A percentile compares a stretch with the other conserved stretches of the same genome.
Evolutionary conservation across 352 stramenopile species (phyloP).

Genomic region (Globisporangium mamillatum): DNA sequence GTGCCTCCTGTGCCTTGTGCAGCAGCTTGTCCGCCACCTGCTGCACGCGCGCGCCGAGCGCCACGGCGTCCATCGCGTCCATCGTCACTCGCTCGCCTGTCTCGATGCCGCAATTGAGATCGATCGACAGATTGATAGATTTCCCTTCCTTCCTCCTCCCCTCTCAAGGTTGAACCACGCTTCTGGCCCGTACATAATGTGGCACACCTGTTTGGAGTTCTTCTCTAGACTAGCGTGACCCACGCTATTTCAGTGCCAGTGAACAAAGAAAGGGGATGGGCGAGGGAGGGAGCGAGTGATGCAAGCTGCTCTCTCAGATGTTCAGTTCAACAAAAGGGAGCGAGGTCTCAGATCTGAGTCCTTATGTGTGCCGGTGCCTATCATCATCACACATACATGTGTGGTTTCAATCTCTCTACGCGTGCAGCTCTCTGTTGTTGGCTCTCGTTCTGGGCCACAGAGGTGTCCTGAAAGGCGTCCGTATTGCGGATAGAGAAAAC

Average conservation of each 20-base stretch:
- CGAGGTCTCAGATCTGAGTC: neutral
- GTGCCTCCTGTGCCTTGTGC: slow-evolving; percentile 63
- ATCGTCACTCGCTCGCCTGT: slow-evolving; percentile 2
- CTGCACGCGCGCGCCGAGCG: slow-evolving; percentile 60
- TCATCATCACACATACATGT: neutral
- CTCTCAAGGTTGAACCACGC: neutral
- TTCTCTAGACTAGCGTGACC: too few species aligned
- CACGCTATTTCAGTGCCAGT: too few species aligned
- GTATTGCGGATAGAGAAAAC: neutral
- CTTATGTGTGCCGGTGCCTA: neutral
- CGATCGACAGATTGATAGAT: neutral
- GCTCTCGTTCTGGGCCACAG: neutral
- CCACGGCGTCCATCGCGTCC: slow-evolving; percentile 35
- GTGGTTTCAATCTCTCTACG: neutral
- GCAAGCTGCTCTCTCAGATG: too few species aligned
- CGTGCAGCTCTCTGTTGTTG: neutral
- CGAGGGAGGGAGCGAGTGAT: too few species aligned
- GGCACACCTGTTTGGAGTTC: neutral
- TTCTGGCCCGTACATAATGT: neutral
- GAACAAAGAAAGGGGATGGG: too few species aligned
- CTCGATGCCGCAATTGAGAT: neutral
- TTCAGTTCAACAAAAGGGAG: neutral
- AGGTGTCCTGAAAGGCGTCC: neutral
- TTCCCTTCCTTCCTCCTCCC: slow-evolving; percentile 1
- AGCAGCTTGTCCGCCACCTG: slow-evolving; percentile 75